phyloP scores from a whole-genome alignment of 2,329 filamentous ascomycete genomes.

The Colletotrichum chlorophyti region DNA sequence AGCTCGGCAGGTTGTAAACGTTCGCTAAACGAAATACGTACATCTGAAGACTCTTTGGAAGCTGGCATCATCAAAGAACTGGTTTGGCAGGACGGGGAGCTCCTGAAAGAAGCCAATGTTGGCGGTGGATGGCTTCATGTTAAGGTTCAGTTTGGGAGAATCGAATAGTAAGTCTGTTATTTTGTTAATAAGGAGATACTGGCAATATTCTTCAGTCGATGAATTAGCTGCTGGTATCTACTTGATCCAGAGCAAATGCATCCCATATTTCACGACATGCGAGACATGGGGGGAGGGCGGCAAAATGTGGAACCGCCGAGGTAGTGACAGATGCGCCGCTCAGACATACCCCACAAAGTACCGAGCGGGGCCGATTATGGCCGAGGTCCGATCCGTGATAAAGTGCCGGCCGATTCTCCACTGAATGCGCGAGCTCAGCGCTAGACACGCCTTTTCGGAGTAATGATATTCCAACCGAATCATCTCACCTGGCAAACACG shows the following conservation, averaged over 20 bases:
- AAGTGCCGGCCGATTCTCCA: too few relatives aligned
- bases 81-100: conserved; percentile 58
- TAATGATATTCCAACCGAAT: background rate
- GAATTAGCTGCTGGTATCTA: too few relatives aligned
- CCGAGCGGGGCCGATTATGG: conserved; percentile 10
- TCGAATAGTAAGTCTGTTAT: too few relatives aligned
- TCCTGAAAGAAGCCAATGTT: conserved; percentile 64
- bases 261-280: background rate
- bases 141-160: background rate
- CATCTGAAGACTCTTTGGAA: conserved; percentile 59
- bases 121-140: conserved; percentile 53
- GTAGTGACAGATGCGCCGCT: background rate
- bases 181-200: too few relatives aligned
- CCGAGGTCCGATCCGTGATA: too few relatives aligned
- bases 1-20: too few relatives aligned
- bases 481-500: background rate
- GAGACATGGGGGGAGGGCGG: conserved; percentile 8
- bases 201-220: too few relatives aligned
- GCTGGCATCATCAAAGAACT: conserved; percentile 61
- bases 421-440: too few relatives aligned
- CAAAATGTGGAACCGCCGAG: conserved; percentile 4
- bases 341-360: conserved; percentile 11
- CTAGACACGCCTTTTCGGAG: too few relatives aligned
- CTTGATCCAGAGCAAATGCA: background rate
- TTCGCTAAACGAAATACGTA: too few relatives aligned